Evolutionary conservation across 768 basidiomycete genomes (phyloP), one percentile per base, ranked within the genome.

Genomic region (Lenzites betulinus): DNA sequence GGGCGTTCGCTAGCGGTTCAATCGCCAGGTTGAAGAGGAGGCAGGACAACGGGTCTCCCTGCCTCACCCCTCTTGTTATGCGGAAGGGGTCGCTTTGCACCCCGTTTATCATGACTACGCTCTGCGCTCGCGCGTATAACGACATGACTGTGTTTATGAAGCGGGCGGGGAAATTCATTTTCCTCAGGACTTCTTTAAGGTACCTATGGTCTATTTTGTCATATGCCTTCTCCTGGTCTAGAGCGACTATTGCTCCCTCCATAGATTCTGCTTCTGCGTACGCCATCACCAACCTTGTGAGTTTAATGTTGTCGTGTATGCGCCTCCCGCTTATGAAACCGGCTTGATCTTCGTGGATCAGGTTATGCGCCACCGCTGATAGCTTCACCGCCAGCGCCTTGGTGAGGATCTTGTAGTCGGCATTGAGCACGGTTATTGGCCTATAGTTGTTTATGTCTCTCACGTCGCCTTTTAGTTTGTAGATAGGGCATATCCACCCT

Each of bases 301-400:
- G 69, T 0, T 68, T 23, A 0, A 69, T 75, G 0, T 76, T 74
- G 67, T 79, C 70, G 0, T 58, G 61, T 3, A 80, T 76, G 0
- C 58, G 56, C 7, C 75, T 23, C 0, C 69, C 71, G n/a, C 54
- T 66, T 0, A 81, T 66, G 28, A 81, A 81, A 0, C 78, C 78
- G 0, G 77, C 70, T 62, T 79, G 78, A 64, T 74, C 63, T 1
- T 16, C 16, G 57, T 79, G 75, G 0, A 80, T 66, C 0, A 77
- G 23, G 4, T 18, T 25, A 0, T 54, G 57, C 0, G 28, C 62
- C 3, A 49, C 51, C 2, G 44, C 22, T 0, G 66, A 66, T 0
- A 76, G 59, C 51, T 68, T 63, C 0, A 62, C 59, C 0, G 71
- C 51, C 0, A 76, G 64, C 0, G 57, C 23, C 43, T 73, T 72